Evolutionary conservation across 805 yeast genomes (phyloP).

Genomic region (Suhomyces sp.): DNA sequence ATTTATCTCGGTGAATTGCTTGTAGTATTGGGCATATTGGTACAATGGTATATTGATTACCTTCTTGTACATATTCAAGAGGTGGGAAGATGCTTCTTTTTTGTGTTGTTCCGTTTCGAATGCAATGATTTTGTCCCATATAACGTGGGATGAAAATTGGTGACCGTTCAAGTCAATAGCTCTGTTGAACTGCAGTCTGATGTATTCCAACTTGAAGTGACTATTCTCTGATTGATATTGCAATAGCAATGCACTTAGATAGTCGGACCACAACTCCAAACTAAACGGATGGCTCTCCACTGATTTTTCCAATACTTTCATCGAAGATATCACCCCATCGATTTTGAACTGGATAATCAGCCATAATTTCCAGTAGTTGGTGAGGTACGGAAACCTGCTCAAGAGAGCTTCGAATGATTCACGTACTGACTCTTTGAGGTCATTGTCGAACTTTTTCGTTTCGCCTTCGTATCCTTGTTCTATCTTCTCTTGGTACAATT

Average conservation of each 20-base stretch:
- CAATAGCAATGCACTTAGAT: constrained; percentile 50
- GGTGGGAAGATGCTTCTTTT: constrained; percentile 15
- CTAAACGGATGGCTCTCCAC: constrained; percentile 54
- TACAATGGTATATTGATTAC: constrained; percentile 68
- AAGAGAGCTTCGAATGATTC: constrained; percentile 34
- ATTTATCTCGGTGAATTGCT: constrained; percentile 40
- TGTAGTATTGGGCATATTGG: constrained; percentile 78
- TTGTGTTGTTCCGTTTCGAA: constrained; percentile 45
- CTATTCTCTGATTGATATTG: constrained; percentile 27
- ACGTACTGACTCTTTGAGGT: constrained; percentile 18
- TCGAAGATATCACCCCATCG: constrained; percentile 52
- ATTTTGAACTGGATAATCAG: constrained; percentile 54
- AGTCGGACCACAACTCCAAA: constrained; percentile 68
- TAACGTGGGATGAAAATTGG: constrained; percentile 71
- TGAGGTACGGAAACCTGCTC: constrained; percentile 54
- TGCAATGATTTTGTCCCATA: constrained; percentile 79
- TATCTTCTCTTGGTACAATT: constrained; percentile 21
- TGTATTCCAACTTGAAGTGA: constrained; percentile 18
- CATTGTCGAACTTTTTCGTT: constrained; percentile 9
- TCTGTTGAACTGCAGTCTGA: constrained; percentile 44
- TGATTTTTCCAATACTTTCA: constrained; percentile 43
- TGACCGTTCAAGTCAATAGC: constrained; percentile 57
- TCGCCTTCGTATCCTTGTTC: constrained; percentile 11
- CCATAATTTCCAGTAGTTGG: constrained; percentile 64
- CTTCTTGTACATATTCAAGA: constrained; percentile 41